Evolutionary conservation across 345 rosid species (phyloP).

Genomic region (Populus ilicifolia): DNA sequence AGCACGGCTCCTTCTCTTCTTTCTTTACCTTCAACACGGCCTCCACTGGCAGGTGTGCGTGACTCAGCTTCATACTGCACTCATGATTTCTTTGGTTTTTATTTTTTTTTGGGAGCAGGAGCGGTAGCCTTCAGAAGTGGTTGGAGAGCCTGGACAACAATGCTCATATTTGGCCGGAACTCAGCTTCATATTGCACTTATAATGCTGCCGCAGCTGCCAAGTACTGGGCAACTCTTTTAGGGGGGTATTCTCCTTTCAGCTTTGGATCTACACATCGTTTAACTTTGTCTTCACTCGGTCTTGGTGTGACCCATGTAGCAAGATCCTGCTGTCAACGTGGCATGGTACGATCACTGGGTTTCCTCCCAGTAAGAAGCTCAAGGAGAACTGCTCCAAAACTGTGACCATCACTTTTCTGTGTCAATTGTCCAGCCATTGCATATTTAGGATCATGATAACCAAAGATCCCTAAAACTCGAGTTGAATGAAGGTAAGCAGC

Average conservation of each 20-base stretch:
- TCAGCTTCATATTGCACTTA: constrained; percentile 98
- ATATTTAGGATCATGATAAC: constrained; percentile 99
- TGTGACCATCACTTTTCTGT: constrained; percentile 86
- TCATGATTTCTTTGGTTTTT: background rate
- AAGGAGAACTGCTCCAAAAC: constrained; percentile 84
- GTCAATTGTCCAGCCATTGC: constrained; percentile 95
- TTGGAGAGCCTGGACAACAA: constrained; percentile 92
- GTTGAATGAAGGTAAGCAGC: constrained; percentile 99
- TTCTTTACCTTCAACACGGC: no score
- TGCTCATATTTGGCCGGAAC: constrained; percentile 96
- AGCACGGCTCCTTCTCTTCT: background rate
- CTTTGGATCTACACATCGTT: constrained; percentile 96
- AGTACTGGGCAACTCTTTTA: constrained; percentile 82
- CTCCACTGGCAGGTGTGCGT: background rate
- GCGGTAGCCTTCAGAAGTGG: constrained; percentile 59
- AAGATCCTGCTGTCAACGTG: constrained; percentile 87
- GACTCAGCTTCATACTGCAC: background rate
- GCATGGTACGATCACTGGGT: constrained; percentile 92
- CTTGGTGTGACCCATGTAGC: constrained; percentile 97
- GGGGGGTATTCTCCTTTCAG: constrained; percentile 90
- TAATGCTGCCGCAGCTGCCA: constrained; percentile 97
- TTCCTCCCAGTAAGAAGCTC: constrained; percentile 95
- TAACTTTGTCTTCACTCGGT: constrained; percentile 94
- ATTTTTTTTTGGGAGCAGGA: constrained; percentile 9
- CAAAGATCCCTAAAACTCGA: constrained; percentile 95